Percentiles rank a stretch among this genome's conserved stretches.
Conservation (phyloP, 2,329 filamentous ascomycete genomes). For the Xylariaceae sp. region DNA sequence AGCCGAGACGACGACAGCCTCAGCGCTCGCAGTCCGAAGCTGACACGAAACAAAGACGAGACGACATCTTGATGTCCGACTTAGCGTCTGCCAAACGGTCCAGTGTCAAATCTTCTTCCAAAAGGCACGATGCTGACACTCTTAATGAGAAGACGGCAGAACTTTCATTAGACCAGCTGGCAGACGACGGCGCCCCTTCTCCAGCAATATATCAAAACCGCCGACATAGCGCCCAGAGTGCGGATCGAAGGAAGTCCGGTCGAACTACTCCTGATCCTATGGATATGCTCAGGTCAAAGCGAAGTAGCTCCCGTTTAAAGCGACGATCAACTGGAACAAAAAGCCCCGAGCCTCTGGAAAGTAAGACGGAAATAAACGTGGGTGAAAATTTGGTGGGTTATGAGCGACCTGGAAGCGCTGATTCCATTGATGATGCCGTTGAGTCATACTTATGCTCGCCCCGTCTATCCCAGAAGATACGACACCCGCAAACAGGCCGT, state of each 20-base stretch:
- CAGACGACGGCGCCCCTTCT: constrained; percentile 65
- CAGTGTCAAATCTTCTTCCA: constrained; percentile 14
- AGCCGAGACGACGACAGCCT: constrained; percentile 21
- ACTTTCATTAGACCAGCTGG: constrained; percentile 25
- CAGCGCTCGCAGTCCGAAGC: constrained; percentile 22
- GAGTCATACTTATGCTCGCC: constrained; percentile 79
- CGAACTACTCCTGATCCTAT: constrained; percentile 45
- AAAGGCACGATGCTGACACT: constrained; percentile 20
- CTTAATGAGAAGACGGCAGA: constrained; percentile 21
- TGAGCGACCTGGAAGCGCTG: constrained; percentile 71
- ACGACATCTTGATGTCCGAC: constrained; percentile 28
- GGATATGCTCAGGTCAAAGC: constrained; percentile 45
- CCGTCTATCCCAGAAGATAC: constrained; percentile 81
- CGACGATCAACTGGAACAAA: constrained; percentile 48
- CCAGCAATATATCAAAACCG: constrained; percentile 63
- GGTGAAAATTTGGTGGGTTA: constrained; percentile 51
- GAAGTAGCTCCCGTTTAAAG: constrained; percentile 56
- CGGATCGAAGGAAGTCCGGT: constrained; percentile 43
- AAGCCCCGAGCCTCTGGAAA: constrained; percentile 30
- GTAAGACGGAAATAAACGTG: constrained; percentile 26
- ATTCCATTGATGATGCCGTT: constrained; percentile 86
- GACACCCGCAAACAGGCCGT: constrained; percentile 79
- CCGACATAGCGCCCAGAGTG: constrained; percentile 46
- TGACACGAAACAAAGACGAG: constrained; percentile 22
- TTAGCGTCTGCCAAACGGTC: constrained; percentile 26